Conservation (phyloP, 2,329 filamentous ascomycete genomes). For the Lachnellula hyalina region DNA sequence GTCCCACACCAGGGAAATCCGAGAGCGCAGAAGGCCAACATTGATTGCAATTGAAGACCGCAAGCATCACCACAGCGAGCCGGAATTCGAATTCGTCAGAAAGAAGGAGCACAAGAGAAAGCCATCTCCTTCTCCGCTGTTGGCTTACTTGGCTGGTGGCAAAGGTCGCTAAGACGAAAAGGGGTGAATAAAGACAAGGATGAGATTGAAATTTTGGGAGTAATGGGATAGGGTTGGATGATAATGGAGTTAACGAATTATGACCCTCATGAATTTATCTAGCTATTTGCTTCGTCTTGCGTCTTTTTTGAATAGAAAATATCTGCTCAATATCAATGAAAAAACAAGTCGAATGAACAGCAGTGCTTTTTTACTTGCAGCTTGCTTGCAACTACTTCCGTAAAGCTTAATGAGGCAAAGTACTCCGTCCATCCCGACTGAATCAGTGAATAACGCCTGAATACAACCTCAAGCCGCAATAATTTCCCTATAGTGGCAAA, state of each 20-base stretch:
- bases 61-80: slow-evolving; percentile 20
- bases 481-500: background rate
- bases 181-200: background rate
- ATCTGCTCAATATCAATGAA: slow-evolving; percentile 18
- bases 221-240: background rate
- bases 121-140: slow-evolving; percentile 26
- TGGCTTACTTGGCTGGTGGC: slow-evolving; percentile 30
- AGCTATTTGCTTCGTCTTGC: background rate
- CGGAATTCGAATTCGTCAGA: slow-evolving; percentile 28
- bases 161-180: slow-evolving; percentile 12
- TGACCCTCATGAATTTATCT: slow-evolving; percentile 1
- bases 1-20: slow-evolving; percentile 59
- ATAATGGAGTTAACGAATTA: slow-evolving; percentile 3
- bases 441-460: too few relatives aligned
- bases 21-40: slow-evolving; percentile 23
- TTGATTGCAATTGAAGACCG: slow-evolving; percentile 20
- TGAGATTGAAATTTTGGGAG: background rate
- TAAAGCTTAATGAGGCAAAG: background rate
- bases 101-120: slow-evolving; percentile 29
- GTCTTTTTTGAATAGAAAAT: slow-evolving; percentile 7
- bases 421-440: background rate
- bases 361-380: too few relatives aligned
- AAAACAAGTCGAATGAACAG: background rate
- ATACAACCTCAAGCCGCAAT: too few relatives aligned
- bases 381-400: background rate